Percentiles rank a stretch among this genome's conserved stretches.
phyloP scores from a whole-genome alignment of 768 basidiomycete genomes.

The Russula sp. region DNA sequence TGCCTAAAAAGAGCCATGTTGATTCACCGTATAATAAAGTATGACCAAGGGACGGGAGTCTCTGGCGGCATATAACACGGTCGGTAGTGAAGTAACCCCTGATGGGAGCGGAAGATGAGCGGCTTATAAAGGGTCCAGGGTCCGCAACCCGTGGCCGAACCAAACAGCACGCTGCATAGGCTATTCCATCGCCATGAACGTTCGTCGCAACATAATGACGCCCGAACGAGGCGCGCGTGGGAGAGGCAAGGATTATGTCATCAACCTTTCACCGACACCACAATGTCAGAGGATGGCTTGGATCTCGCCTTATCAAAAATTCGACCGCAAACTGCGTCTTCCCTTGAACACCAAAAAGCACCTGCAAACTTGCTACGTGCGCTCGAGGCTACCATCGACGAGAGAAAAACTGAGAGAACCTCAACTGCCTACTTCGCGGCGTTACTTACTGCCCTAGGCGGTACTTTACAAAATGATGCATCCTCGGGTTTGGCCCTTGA shows the following conservation, averaged over 20 bases:
- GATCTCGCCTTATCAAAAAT: constrained; percentile 78
- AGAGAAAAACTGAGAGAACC: constrained; percentile 62
- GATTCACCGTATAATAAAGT: constrained; percentile 60
- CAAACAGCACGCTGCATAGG: neutral
- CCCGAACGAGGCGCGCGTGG: neutral
- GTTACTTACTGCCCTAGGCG: constrained; percentile 78
- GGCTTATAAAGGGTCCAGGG: neutral
- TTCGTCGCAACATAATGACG: neutral
- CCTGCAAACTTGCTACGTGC: constrained; percentile 84
- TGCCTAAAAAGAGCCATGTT: neutral
- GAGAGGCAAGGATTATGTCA: constrained; percentile 12
- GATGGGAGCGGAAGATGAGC: neutral
- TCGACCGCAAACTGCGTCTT: constrained; percentile 77
- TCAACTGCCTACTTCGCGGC: constrained; percentile 96
- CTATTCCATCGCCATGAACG: constrained; percentile 5
- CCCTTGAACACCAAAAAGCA: constrained; percentile 81
- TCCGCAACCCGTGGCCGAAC: neutral
- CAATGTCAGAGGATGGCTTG: constrained; percentile 31
- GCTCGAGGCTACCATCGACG: constrained; percentile 74
- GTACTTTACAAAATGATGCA: constrained; percentile 61
- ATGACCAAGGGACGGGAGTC: constrained; percentile 58
- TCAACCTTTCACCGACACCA: neutral
- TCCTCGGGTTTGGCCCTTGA: constrained; percentile 39
- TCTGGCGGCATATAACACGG: constrained; percentile 38
- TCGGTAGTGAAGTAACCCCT: neutral